These are phyloP conservation scores for Botrytis sinoallii DNA, from an alignment of 2,329 filamentous ascomycete genomes.

Conservation along the genomic window DNA sequence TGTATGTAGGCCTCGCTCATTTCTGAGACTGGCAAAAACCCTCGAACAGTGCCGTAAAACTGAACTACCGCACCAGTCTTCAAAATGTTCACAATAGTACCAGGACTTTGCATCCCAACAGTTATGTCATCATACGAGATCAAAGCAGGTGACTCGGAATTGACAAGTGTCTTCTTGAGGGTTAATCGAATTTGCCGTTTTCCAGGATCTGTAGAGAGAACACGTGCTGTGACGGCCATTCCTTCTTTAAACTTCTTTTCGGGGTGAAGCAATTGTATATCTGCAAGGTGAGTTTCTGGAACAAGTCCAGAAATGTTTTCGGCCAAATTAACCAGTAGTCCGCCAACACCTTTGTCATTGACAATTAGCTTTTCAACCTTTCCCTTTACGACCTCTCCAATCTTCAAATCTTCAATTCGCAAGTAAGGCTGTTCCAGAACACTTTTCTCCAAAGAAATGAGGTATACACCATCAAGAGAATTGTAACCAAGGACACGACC, in stretches of 20 bases:
- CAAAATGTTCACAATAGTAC: conserved; percentile 81
- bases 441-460: conserved; percentile 78
- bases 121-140: conserved; percentile 71
- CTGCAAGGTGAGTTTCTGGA: conserved; percentile 81
- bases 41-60: conserved; percentile 81
- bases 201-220: conserved; percentile 73
- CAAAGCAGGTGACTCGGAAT: conserved; percentile 80
- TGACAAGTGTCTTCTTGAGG: conserved; percentile 90
- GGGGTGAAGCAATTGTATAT: conserved; percentile 82
- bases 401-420: conserved; percentile 81
- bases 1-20: conserved; percentile 98
- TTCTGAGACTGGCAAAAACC: conserved; percentile 87
- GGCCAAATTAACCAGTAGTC: conserved; percentile 77
- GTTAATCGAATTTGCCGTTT: conserved; percentile 83
- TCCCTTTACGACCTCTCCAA: conserved; percentile 78
- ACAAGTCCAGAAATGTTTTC: conserved; percentile 89
- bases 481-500: conserved; percentile 86
- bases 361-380: conserved; percentile 82
- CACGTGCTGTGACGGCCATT: conserved; percentile 76
- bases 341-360: conserved; percentile 72
- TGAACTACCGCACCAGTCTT: conserved; percentile 81
- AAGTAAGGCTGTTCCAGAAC: conserved; percentile 86
- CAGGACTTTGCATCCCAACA: conserved; percentile 74
- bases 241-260: conserved; percentile 95
- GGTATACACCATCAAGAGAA: conserved; percentile 77